Evolutionary conservation across 768 basidiomycete species (phyloP), one percentile per base, ranked within the genome.

Genomic region (Coprinopsis marcescibilis): DNA sequence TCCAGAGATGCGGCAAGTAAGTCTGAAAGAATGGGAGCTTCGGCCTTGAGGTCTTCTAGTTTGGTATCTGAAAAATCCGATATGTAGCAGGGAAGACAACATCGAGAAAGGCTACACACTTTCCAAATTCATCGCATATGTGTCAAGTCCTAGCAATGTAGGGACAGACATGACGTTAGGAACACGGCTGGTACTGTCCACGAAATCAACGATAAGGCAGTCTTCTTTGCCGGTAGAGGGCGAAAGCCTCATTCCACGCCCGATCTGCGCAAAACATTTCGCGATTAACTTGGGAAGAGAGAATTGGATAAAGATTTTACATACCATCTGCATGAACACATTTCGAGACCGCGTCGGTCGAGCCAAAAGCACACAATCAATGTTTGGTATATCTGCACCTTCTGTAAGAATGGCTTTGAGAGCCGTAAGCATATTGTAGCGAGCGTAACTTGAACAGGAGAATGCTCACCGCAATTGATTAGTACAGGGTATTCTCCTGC

Each of bases 321-420:
- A 26, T 48, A 90, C 91, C 91, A 97, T 96, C 57, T 98, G 94
- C 14, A 89, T 80, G 58, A 93, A 91, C 10, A 95, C 64, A 60
- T 95, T 97, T 26, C 81, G 75, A 11, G 92, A 95, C 20, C 86
- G 76, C 1, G 94, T 97, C 14, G 94, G 94, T 15, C 90, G 75
- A 13, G 88, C 91, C 15, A 97, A 68, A 26, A 97, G 62, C 7
- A 97, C 76, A 52, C 93, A 96, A 57, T 98, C 94, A 45, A 96
- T 86, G 50, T 89, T 89, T 2, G 94, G 94, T 43, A 97, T 90
- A 67, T 98, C 94, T 15, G 92, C 81, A 3, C 93, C 93, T 68
- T 96, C 93, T 1, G 92, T 95, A 52, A 96, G 70, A 39, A 96
- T 86, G 17, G 90, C 90, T 85, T n/a, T n/a, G 43, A 0, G 30